Evolutionary conservation across 352 stramenopile genomes (phyloP).

Genomic region (Pythium dissotocum): DNA sequence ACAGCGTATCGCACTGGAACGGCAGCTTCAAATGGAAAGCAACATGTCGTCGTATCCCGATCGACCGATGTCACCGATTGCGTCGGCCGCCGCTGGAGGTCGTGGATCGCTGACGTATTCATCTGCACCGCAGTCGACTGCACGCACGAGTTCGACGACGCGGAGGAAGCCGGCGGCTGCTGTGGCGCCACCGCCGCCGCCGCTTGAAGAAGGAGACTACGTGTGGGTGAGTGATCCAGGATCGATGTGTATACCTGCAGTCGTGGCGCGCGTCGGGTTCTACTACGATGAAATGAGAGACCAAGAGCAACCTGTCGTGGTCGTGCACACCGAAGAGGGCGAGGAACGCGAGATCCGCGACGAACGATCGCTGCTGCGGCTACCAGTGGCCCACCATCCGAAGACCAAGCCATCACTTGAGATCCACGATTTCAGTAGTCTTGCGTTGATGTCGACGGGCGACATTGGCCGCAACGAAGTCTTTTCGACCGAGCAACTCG

Average conservation of each 20-base stretch:
- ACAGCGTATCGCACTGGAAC: slow-evolving; percentile 12
- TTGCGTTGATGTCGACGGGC: slow-evolving; percentile 62
- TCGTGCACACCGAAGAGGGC: slow-evolving; percentile 82
- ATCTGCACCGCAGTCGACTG: slow-evolving; percentile 6
- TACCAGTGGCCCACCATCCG: slow-evolving; percentile 61
- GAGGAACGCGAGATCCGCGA: slow-evolving; percentile 75
- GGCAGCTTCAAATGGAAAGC: slow-evolving; percentile 5
- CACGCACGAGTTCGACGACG: not conserved
- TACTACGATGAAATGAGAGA: slow-evolving; percentile 60
- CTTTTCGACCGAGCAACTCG: slow-evolving; percentile 62
- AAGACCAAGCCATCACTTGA: slow-evolving; percentile 58
- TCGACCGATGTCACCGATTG: slow-evolving; percentile 15
- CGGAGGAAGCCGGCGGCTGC: slow-evolving; percentile 8
- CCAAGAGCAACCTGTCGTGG: slow-evolving; percentile 64
- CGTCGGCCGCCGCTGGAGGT: not conserved
- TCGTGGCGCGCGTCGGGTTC: slow-evolving; percentile 66
- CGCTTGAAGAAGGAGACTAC: slow-evolving; percentile 64
- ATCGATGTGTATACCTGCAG: slow-evolving; percentile 49
- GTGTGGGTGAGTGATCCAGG: slow-evolving; percentile 66
- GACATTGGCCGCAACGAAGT: slow-evolving; percentile 59
- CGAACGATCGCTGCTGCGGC: slow-evolving; percentile 51
- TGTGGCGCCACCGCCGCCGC: slow-evolving; percentile 6
- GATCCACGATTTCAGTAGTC: slow-evolving; percentile 66
- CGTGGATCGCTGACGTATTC: slow-evolving; percentile 11
- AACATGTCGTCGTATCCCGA: slow-evolving; percentile 11